Conservation (phyloP, 495 filamentous ascomycete genomes). For the Trichocladium antarcticum region DNA sequence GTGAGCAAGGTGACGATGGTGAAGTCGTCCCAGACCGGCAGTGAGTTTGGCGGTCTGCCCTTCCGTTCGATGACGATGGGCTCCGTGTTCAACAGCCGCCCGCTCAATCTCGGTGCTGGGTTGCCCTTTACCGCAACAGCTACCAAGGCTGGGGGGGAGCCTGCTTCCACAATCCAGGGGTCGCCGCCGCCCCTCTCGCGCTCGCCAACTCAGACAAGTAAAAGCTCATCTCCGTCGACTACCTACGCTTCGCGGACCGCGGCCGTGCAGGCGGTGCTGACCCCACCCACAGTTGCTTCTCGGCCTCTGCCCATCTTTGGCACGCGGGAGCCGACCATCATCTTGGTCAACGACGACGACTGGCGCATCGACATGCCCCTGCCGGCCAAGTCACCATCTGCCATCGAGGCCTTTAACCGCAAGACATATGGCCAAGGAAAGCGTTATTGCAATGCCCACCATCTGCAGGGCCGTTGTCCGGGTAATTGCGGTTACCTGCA, state of each 20-base stretch:
- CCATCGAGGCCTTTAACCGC: conserved; percentile 7
- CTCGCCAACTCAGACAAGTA: too few species aligned
- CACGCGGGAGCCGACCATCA: conserved; percentile 18
- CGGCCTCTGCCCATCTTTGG: not conserved
- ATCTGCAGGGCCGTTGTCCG: conserved; percentile 31
- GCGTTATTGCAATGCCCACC: conserved; percentile 36
- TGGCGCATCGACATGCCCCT: conserved; percentile 33
- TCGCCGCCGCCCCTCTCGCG: too few species aligned
- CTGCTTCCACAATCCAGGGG: too few species aligned
- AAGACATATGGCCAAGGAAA: conserved; percentile 25
- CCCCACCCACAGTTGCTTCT: too few species aligned
- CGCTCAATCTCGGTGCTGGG: not conserved
- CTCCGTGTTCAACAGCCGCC: conserved; percentile 11
- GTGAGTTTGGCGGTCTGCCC: conserved; percentile 30
- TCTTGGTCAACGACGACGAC: conserved; percentile 37
- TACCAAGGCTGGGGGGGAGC: too few species aligned
- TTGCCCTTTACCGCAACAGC: too few species aligned
- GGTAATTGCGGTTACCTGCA: conserved; percentile 35
- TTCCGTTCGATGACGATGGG: conserved; percentile 30
- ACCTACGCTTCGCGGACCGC: too few species aligned
- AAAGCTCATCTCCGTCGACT: too few species aligned
- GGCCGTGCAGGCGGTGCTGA: too few species aligned
- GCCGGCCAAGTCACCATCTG: not conserved
- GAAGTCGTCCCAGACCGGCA: conserved; percentile 34
- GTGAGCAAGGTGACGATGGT: conserved; percentile 41